Evolutionary conservation across 1,284 basidiomycete species (phyloP).

Genomic region (Marasmius sp.): DNA sequence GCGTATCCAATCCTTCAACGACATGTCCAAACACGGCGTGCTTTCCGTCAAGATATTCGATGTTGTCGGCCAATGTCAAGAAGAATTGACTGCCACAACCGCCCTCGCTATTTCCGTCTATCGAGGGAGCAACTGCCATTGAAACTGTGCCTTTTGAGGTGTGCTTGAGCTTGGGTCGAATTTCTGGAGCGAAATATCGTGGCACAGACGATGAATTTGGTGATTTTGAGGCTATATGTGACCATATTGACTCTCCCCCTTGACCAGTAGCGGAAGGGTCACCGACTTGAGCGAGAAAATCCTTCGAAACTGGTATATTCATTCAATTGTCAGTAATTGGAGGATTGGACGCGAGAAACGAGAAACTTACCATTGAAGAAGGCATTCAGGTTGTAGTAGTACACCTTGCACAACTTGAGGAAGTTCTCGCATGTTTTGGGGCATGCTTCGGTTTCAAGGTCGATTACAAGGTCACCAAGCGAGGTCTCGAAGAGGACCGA

Average conservation of each 20-base stretch:
- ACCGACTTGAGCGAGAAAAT: conserved; percentile 93
- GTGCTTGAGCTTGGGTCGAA: conserved; percentile 83
- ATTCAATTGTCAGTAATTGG: neutral
- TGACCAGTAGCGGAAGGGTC: conserved; percentile 95
- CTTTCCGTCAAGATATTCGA: conserved; percentile 95
- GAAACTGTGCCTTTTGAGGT: conserved; percentile 86
- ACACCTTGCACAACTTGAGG: conserved; percentile 94
- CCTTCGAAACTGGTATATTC: conserved; percentile 76
- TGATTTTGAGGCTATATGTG: conserved; percentile 59
- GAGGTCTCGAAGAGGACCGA: conserved; percentile 96
- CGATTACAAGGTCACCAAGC: conserved; percentile 93
- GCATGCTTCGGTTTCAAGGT: conserved; percentile 89
- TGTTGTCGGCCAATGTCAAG: conserved; percentile 86
- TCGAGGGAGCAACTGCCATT: conserved; percentile 86
- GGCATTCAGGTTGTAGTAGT: conserved; percentile 94
- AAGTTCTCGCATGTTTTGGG: conserved; percentile 94
- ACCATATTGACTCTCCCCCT: conserved; percentile 87
- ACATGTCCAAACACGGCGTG: conserved; percentile 96
- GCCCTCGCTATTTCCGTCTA: conserved; percentile 62
- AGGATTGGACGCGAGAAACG: neutral
- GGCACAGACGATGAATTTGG: conserved; percentile 36
- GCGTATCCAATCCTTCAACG: conserved; percentile 90
- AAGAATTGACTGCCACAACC: conserved; percentile 97
- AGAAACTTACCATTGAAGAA: conserved; percentile 88
- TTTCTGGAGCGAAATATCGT: conserved; percentile 86